Conservation (phyloP, 192 early-diverging fungal genomes). For the Coemansia sp. region DNA sequence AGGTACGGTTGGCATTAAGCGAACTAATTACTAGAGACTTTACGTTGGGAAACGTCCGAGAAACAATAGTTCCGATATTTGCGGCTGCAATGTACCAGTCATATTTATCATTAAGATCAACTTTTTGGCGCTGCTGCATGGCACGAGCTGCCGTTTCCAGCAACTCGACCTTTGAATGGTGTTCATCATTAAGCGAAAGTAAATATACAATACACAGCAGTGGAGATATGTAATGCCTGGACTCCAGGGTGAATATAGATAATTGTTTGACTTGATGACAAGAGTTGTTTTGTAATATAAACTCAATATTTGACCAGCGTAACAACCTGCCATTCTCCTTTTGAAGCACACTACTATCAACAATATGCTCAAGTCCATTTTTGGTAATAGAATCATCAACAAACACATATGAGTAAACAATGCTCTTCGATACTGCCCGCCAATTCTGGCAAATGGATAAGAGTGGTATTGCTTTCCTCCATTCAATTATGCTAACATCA, state of each 20-base stretch:
- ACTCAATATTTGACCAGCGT: conserved; percentile 1
- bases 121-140: not conserved
- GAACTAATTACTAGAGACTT: not conserved
- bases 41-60: not conserved
- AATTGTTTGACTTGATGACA: not conserved
- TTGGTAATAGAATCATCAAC: not conserved
- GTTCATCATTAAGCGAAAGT: not conserved
- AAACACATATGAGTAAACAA: not conserved
- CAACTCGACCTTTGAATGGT: not conserved
- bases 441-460: not conserved
- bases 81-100: conserved; percentile 1
- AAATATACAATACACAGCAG: not conserved
- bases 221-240: conserved; percentile 1
- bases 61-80: not conserved
- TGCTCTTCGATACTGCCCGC: not conserved
- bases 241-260: not conserved
- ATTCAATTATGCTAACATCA: not conserved
- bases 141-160: not conserved
- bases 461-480: not conserved
- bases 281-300: not conserved
- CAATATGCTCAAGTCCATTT: not conserved
- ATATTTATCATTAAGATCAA: not conserved
- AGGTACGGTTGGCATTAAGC: not conserved
- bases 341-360: not conserved
- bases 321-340: not conserved